A percentile compares a stretch with the other conserved stretches of the same genome.
Evolutionary conservation across 2,329 filamentous ascomycete genomes (phyloP).

Genomic region (Cladosporium sp.): DNA sequence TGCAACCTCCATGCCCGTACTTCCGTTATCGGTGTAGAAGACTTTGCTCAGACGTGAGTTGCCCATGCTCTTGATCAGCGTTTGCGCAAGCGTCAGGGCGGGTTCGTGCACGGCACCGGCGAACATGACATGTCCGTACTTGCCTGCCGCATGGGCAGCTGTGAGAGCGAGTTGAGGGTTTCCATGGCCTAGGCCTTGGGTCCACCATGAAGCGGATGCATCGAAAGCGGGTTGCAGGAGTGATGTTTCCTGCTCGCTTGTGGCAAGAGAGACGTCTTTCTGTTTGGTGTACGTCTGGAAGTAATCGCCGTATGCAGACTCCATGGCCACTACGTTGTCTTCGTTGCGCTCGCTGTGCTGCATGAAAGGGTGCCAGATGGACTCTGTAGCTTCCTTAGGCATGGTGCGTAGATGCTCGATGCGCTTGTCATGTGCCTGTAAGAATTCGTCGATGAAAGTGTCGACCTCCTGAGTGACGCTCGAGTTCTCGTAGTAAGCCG

Average conservation of each 20-base stretch:
- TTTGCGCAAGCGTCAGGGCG: slow-evolving; percentile 64
- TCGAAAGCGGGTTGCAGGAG: slow-evolving; percentile 68
- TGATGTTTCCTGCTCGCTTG: slow-evolving; percentile 18
- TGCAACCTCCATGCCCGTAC: slow-evolving; percentile 78
- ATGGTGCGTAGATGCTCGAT: slow-evolving; percentile 59
- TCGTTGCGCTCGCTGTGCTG: slow-evolving; percentile 65
- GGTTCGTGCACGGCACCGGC: slow-evolving; percentile 75
- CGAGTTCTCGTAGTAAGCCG: slow-evolving; percentile 57
- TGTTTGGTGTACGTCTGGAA: slow-evolving; percentile 59
- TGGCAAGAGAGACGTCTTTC: slow-evolving; percentile 24
- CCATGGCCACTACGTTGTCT: slow-evolving; percentile 67
- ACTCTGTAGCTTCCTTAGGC: slow-evolving; percentile 55
- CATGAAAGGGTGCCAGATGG: slow-evolving; percentile 85
- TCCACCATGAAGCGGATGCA: slow-evolving; percentile 88
- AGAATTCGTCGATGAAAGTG: slow-evolving; percentile 49
- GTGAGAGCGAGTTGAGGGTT: slow-evolving; percentile 68
- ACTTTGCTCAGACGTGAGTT: slow-evolving; percentile 66
- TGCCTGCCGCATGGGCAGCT: slow-evolving; percentile 74
- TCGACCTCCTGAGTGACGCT: slow-evolving; percentile 38
- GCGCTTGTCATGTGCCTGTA: slow-evolving; percentile 52
- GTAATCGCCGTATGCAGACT: slow-evolving; percentile 74
- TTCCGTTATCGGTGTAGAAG: slow-evolving; percentile 82
- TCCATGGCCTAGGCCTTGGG: slow-evolving; percentile 77
- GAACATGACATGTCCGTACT: slow-evolving; percentile 88
- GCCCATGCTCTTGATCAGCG: slow-evolving; percentile 54